A percentile compares a stretch with the other conserved stretches of the same genome.
phyloP scores from a whole-genome alignment of 164 flowering plant genomes.

The Nelumbo lutea region DNA sequence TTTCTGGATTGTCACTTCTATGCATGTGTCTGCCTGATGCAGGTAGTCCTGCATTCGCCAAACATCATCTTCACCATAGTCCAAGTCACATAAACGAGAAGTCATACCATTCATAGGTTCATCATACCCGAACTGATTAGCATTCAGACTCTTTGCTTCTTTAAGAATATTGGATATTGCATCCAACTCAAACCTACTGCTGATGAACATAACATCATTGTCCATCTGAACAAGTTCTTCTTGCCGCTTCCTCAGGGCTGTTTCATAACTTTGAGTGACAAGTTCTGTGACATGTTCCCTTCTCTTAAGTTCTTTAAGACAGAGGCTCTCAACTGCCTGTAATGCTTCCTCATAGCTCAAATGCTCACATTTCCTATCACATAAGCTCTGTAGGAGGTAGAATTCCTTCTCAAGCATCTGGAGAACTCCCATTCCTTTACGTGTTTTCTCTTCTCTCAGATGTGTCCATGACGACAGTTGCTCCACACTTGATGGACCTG shows the following conservation, averaged over 20 bases:
- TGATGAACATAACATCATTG: constrained; percentile 31
- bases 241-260: constrained; percentile 65
- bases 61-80: constrained; percentile 70
- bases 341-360: constrained; percentile 78
- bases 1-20: constrained; percentile 72
- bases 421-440: constrained; percentile 61
- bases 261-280: constrained; percentile 50
- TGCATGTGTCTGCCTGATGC: constrained; percentile 66
- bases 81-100: constrained; percentile 72
- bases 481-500: constrained; percentile 58
- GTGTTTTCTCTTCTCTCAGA: constrained; percentile 56
- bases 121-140: constrained; percentile 60
- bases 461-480: constrained; percentile 59
- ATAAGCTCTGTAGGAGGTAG: constrained; percentile 58
- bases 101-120: constrained; percentile 50
- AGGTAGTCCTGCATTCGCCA: constrained; percentile 69
- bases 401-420: constrained; percentile 89
- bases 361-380: constrained; percentile 84
- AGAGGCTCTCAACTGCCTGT: constrained; percentile 69
- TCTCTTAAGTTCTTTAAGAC: constrained; percentile 78
- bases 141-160: constrained; percentile 68
- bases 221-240: constrained; percentile 62
- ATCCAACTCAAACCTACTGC: constrained; percentile 69
- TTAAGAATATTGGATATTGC: constrained; percentile 65
- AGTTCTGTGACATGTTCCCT: constrained; percentile 49